Evolutionary conservation across 106 monocot genomes (phyloP).

Genomic region (Chionographis japonica): DNA sequence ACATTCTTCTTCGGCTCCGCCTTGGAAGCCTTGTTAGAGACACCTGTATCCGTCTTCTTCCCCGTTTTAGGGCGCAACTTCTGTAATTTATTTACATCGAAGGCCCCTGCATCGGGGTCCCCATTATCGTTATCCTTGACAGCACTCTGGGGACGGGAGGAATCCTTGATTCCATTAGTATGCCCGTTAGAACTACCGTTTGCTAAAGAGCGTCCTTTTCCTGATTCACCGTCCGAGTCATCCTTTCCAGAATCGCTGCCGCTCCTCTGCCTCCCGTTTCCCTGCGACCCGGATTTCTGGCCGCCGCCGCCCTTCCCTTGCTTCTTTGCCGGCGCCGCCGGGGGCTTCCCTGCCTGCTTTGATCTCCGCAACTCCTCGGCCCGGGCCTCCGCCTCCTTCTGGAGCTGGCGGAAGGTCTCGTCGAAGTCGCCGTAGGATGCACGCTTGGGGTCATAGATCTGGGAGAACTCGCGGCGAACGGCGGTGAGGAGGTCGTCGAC

Average conservation of each 20-base stretch:
- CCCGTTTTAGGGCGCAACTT: slow-evolving; percentile 65
- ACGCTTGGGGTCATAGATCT: slow-evolving; percentile 71
- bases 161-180: slow-evolving; percentile 28
- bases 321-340: slow-evolving; percentile 26
- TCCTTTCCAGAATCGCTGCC: slow-evolving; percentile 26
- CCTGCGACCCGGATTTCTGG: slow-evolving; percentile 15
- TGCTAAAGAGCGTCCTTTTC: slow-evolving; percentile 16
- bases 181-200: slow-evolving; percentile 36
- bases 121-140: slow-evolving; percentile 65
- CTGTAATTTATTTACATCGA: slow-evolving; percentile 94
- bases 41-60: slow-evolving; percentile 40
- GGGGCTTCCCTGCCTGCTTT: slow-evolving; percentile 46
- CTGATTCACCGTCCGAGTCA: slow-evolving; percentile 51
- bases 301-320: slow-evolving; percentile 15
- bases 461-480: slow-evolving; percentile 56
- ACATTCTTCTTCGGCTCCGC: slow-evolving; percentile 57
- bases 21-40: slow-evolving; percentile 18
- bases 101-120: slow-evolving; percentile 59
- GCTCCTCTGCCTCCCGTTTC: slow-evolving; percentile 18
- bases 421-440: slow-evolving; percentile 62
- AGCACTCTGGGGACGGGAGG: slow-evolving; percentile 14
- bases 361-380: slow-evolving; percentile 80
- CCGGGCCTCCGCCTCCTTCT: slow-evolving; percentile 76
- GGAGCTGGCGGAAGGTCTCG: slow-evolving; percentile 78
- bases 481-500: slow-evolving; percentile 82